Percentiles rank a stretch among this genome's conserved stretches.
These are phyloP conservation scores for Pichia sp. DNA, from an alignment of 1,139 yeast genomes.

Conservation along the genomic window DNA sequence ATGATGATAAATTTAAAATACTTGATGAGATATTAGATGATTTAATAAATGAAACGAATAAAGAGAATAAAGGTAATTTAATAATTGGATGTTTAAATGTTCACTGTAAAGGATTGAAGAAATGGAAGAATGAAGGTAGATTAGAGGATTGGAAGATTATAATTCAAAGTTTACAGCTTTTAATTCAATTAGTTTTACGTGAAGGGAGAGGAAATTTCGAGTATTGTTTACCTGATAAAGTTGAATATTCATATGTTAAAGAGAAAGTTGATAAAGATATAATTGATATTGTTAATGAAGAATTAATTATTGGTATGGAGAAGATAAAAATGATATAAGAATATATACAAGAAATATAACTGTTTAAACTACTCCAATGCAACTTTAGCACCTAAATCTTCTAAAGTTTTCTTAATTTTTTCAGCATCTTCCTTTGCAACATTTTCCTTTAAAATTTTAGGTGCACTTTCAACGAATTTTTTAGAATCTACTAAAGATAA, in stretches of 20 bases:
- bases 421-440: constrained; percentile 87
- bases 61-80: neutral
- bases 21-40: neutral
- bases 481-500: constrained; percentile 92
- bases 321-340: neutral
- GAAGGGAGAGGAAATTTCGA: neutral
- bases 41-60: neutral
- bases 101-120: neutral
- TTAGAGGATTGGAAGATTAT: neutral
- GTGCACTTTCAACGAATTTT: constrained; percentile 96
- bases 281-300: neutral
- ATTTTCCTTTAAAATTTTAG: constrained; percentile 82
- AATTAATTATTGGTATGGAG: neutral
- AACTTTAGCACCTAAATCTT: constrained; percentile 92
- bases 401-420: constrained; percentile 86
- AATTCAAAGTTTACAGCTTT: neutral
- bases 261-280: neutral
- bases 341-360: constrained; percentile 12
- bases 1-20: neutral
- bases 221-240: neutral
- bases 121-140: neutral
- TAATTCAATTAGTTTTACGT: neutral
- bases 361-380: constrained; percentile 54
- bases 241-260: neutral
- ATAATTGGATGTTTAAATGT: neutral